Conservation (phyloP, 1,284 basidiomycete genomes). For the Cryptococcus hybrid region DNA sequence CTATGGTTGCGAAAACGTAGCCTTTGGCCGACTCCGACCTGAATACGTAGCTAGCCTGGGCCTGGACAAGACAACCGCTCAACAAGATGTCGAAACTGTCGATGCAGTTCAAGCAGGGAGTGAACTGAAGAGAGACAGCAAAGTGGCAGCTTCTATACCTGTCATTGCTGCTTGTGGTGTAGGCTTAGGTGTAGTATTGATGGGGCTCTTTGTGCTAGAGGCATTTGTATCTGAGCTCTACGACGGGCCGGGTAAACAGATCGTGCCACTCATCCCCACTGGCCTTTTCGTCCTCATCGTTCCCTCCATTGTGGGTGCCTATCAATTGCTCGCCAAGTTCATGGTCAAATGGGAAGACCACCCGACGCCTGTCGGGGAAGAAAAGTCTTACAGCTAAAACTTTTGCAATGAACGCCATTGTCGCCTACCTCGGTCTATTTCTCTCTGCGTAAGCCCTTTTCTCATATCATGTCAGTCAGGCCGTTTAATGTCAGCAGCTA, state of each 20-base stretch:
- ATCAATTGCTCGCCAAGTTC: constrained; percentile 65
- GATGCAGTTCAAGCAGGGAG: constrained; percentile 33
- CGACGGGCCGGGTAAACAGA: constrained; percentile 75
- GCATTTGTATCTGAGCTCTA: constrained; percentile 83
- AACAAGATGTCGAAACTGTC: constrained; percentile 15
- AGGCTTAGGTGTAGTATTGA: constrained; percentile 67
- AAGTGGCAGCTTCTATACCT: constrained; percentile 72
- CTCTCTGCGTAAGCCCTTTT: constrained; percentile 60
- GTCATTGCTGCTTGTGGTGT: constrained; percentile 73
- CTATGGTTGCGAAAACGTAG: constrained; percentile 61
- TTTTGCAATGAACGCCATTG: constrained; percentile 82
- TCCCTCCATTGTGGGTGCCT: constrained; percentile 76
- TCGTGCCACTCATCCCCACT: constrained; percentile 75
- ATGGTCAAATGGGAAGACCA: constrained; percentile 93
- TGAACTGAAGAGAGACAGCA: constrained; percentile 64
- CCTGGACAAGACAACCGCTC: constrained; percentile 32
- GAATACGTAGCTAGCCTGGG: constrained; percentile 57
- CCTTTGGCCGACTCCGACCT: constrained; percentile 71
- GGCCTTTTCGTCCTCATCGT: constrained; percentile 78
- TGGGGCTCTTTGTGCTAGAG: constrained; percentile 79
- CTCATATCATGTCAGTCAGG: not conserved
- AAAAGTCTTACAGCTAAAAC: constrained; percentile 84
- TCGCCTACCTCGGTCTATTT: constrained; percentile 81
- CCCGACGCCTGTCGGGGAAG: constrained; percentile 70
- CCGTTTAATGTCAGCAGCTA: constrained; percentile 51